Conservation (phyloP, 2,329 filamentous ascomycete species). For the Cercospora janseana region DNA sequence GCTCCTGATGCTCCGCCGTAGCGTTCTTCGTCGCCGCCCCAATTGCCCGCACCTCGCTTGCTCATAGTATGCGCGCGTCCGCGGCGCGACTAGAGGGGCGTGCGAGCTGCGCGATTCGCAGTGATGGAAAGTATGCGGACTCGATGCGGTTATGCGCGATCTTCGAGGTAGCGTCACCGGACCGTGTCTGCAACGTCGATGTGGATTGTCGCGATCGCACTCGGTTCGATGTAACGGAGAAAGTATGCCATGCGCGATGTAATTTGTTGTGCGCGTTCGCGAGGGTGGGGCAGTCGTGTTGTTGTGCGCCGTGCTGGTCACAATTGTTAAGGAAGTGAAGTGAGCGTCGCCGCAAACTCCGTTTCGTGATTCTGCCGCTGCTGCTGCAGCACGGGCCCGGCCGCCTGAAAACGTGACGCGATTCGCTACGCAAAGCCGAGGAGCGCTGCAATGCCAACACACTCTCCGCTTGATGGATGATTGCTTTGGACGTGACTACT, state of each 20-base stretch:
- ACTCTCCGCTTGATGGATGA: neutral
- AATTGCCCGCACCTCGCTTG: conserved; percentile 34
- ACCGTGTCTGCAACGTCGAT: conserved; percentile 12
- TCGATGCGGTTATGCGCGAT: conserved; percentile 12
- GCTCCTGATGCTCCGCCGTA: conserved; percentile 27
- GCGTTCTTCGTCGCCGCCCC: conserved; percentile 31
- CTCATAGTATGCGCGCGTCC: conserved; percentile 29
- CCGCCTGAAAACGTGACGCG: conserved; percentile 2
- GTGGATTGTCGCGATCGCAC: conserved; percentile 24
- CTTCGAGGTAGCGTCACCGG: conserved; percentile 18
- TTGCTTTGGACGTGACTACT: too few relatives aligned
- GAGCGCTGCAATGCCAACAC: conserved; percentile 1
- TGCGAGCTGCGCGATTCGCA: conserved; percentile 9
- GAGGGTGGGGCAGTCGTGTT: neutral
- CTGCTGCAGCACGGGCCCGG: neutral
- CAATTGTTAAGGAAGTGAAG: conserved; percentile 6
- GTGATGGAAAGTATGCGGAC: conserved; percentile 8
- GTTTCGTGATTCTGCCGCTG: neutral
- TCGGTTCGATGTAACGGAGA: conserved; percentile 13
- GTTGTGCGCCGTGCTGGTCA: neutral
- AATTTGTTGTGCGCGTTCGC: neutral
- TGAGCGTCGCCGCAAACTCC: conserved; percentile 8
- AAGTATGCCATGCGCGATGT: conserved; percentile 20
- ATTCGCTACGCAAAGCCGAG: conserved; percentile 3
- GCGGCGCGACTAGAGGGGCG: conserved; percentile 10